A percentile compares a stretch with the other conserved stretches of the same genome.
Conservation (phyloP, 768 basidiomycete genomes). For the Astraeus odoratus region DNA sequence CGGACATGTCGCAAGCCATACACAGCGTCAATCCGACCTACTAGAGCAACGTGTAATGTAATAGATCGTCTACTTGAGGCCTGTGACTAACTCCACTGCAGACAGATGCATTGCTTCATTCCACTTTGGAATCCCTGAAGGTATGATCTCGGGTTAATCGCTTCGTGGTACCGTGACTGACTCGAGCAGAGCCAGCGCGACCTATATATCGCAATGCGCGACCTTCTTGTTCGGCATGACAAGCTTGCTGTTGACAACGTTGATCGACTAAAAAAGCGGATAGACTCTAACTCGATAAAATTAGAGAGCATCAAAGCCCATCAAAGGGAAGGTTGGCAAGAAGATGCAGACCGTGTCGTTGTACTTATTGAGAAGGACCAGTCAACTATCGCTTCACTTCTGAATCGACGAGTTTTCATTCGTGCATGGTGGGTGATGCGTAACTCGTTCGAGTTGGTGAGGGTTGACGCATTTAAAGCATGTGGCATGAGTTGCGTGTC, state of each 20-base stretch:
- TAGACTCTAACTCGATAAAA: conserved; percentile 69
- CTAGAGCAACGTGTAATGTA: conserved; percentile 59
- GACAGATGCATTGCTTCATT: conserved; percentile 58
- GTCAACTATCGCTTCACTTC: conserved; percentile 62
- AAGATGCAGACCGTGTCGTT: conserved; percentile 73
- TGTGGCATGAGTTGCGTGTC: conserved; percentile 95
- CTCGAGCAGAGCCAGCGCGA: conserved; percentile 68
- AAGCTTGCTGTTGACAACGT: conserved; percentile 86
- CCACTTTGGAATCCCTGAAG: conserved; percentile 73
- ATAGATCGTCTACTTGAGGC: background rate
- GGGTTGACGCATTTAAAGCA: conserved; percentile 36
- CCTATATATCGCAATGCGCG: conserved; percentile 80
- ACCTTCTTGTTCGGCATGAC: conserved; percentile 82
- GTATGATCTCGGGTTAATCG: conserved; percentile 29
- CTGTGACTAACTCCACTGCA: conserved; percentile 21
- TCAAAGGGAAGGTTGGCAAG: conserved; percentile 79
- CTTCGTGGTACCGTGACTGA: conserved; percentile 5
- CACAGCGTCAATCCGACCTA: conserved; percentile 65
- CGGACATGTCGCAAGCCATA: conserved; percentile 56
- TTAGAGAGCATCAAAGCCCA: conserved; percentile 65
- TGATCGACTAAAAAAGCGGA: conserved; percentile 80
- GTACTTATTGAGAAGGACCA: conserved; percentile 80
- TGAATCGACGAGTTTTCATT: conserved; percentile 80
- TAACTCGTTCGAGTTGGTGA: background rate
- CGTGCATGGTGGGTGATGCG: conserved; percentile 61